Evolutionary conservation across 148 eudicot species (phyloP).

Genomic region (Dysphania ambrosioides): DNA sequence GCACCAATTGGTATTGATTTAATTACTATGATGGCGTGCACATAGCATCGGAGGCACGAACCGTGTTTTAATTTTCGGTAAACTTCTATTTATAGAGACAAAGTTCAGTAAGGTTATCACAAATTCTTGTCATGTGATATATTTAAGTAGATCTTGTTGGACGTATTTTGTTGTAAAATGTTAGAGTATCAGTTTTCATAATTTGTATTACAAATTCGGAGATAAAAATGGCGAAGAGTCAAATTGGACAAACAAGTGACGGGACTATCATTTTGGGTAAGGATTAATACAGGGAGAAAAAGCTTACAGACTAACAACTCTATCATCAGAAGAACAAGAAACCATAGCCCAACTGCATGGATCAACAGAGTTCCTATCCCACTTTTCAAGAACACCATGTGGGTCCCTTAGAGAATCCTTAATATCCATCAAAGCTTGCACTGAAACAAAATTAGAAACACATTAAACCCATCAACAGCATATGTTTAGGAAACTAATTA

Average conservation of each 20-base stretch:
- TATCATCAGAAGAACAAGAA: constrained; percentile 56
- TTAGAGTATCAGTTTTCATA: too few relatives aligned
- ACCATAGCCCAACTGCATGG: constrained; percentile 97
- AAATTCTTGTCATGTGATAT: too few relatives aligned
- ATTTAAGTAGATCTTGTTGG: too few relatives aligned
- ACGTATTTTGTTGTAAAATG: too few relatives aligned
- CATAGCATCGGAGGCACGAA: neutral
- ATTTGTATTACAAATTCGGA: too few relatives aligned
- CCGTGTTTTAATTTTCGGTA: neutral
- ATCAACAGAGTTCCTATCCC: constrained; percentile 91
- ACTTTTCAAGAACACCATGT: constrained; percentile 69
- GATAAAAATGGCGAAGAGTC: too few relatives aligned
- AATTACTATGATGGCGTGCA: neutral
- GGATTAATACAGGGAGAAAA: neutral
- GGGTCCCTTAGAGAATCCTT: constrained; percentile 57
- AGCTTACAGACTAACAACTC: constrained; percentile 74
- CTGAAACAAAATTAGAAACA: constrained; percentile 28
- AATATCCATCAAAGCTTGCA: constrained; percentile 78
- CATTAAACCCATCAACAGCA: neutral
- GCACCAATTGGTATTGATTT: neutral
- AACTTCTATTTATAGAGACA: too few relatives aligned
- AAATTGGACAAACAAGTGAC: too few relatives aligned
- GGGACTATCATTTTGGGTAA: neutral
- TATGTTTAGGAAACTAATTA: neutral
- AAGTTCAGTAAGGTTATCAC: too few relatives aligned